phyloP scores from a whole-genome alignment of 768 basidiomycete genomes.

The Hydnum rufescens region DNA sequence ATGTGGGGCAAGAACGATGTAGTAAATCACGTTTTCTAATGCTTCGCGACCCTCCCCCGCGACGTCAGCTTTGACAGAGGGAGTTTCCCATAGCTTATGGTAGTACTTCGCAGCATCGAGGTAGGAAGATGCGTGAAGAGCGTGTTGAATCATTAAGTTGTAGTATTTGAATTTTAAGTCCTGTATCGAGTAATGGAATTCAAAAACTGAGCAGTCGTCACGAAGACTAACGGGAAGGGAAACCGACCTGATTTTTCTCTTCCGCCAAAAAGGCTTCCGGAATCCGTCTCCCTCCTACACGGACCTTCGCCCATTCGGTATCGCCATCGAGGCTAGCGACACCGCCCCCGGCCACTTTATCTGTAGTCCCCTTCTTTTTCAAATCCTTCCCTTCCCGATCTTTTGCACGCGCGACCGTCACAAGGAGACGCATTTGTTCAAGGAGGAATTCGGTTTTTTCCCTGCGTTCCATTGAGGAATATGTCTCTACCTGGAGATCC shows the following conservation, averaged over 20 bases:
- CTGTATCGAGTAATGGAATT: constrained; percentile 22
- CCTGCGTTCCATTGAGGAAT: constrained; percentile 91
- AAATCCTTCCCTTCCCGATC: constrained; percentile 42
- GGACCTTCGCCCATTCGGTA: constrained; percentile 81
- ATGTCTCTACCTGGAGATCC: constrained; percentile 96
- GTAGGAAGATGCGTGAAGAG: constrained; percentile 65
- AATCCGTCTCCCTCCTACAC: constrained; percentile 82
- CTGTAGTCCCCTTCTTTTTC: constrained; percentile 28
- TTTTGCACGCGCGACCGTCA: constrained; percentile 55
- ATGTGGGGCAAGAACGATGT: constrained; percentile 80
- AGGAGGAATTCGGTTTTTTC: constrained; percentile 98
- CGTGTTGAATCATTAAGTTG: constrained; percentile 90
- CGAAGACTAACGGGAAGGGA: neutral
- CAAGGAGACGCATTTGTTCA: constrained; percentile 88
- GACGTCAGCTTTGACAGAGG: constrained; percentile 73
- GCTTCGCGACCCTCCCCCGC: constrained; percentile 54
- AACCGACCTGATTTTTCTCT: constrained; percentile 60
- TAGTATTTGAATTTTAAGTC: constrained; percentile 93
- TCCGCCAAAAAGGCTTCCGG: constrained; percentile 86
- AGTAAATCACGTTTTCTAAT: constrained; percentile 87
- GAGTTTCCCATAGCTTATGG: constrained; percentile 94
- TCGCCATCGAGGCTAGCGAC: constrained; percentile 51
- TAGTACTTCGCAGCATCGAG: constrained; percentile 91
- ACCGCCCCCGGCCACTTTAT: constrained; percentile 4
- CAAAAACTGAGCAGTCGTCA: constrained; percentile 2